These are phyloP conservation scores for Sphagnurus paluster DNA, from an alignment of 1,284 basidiomycete genomes.

Conservation along the genomic window DNA sequence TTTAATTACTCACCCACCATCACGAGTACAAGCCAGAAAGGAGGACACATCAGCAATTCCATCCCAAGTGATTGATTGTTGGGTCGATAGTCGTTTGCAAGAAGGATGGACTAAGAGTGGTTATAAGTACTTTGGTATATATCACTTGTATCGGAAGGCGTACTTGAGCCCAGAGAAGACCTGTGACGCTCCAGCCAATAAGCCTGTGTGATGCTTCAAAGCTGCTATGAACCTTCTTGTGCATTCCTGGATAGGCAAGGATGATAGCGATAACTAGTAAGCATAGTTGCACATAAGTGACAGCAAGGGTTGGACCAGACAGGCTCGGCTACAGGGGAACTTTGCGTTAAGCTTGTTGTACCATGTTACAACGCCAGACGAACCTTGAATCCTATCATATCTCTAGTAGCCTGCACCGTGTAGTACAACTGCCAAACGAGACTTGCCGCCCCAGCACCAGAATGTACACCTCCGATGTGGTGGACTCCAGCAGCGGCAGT, in stretches of 20 bases:
- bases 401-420: conserved; percentile 54
- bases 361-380: conserved; percentile 8
- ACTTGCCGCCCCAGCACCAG: conserved; percentile 55
- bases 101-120: conserved; percentile 40
- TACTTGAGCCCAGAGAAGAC: conserved; percentile 57
- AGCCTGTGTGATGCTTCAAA: conserved; percentile 59
- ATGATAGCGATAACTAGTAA: conserved; percentile 49
- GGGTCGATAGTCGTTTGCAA: conserved; percentile 53
- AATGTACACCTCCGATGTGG: conserved; percentile 59
- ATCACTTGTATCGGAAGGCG: conserved; percentile 12
- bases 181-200: conserved; percentile 54
- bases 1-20: conserved; percentile 37
- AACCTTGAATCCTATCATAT: conserved; percentile 44
- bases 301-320: conserved; percentile 48
- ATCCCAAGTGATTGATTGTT: conserved; percentile 38
- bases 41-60: conserved; percentile 43
- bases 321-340: conserved; percentile 15
- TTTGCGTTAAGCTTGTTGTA: conserved; percentile 3
- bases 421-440: conserved; percentile 53
- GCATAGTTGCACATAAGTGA: conserved; percentile 53
- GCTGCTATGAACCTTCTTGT: conserved; percentile 46
- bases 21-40: conserved; percentile 56
- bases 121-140: not conserved
- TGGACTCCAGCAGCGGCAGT: conserved; percentile 54
- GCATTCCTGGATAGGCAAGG: conserved; percentile 52